Base-by-base conservation (phyloP, 2,329 filamentous ascomycete species). In the Coniella vitis region DNA sequence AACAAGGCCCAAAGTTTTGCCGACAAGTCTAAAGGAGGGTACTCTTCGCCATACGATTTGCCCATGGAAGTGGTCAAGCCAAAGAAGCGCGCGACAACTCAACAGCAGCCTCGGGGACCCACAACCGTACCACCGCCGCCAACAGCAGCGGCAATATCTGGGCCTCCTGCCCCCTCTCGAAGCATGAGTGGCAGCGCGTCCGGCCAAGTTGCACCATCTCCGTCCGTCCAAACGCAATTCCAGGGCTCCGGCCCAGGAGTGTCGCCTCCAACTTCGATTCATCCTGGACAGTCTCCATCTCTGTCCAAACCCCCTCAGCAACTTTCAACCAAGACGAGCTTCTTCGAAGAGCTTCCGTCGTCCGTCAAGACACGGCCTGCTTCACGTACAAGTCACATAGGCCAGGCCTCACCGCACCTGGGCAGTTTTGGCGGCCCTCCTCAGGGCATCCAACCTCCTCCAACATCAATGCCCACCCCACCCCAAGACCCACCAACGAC, bases 11-110 rank as follows among this genome's bases (percentile, higher is more conserved):
- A 94, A 63, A 97, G 91, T 66, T 98, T 95, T 65, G 88, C 79
- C 5, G 86, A 91, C 65, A 94, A 94, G 65, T 73, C 88, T 3
- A 97, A 95, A 67, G 87, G 87, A 48, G 90, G 91, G 7, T 98
- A 98, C 63, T 78, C 85, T 42, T 97, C 91, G 17, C 93, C 93
- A 0, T 98, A 96, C 60, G 94, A 98, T 68, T 74, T 98, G 17
- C 93, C 93, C 4, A 87, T 93, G 67, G 91, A 96, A 47, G 78
- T 98, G 25, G 78, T 86, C 22, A 86, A 85, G 57, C 81, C 85
- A 60, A 74, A 82, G 64, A 84, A 86, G 70, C 73, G 84, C 45
- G 65, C 72, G 5, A 81, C 77, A 59, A 73, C 77, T 58, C 79
- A 79, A 51, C 78, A 78, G 46, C 66, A 76, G 38, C 69, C 72